Percentiles rank a stretch among this genome's conserved stretches.
These are phyloP conservation scores for Nakazawaea holstii DNA, from an alignment of 805 yeast genomes.

Conservation along the genomic window DNA sequence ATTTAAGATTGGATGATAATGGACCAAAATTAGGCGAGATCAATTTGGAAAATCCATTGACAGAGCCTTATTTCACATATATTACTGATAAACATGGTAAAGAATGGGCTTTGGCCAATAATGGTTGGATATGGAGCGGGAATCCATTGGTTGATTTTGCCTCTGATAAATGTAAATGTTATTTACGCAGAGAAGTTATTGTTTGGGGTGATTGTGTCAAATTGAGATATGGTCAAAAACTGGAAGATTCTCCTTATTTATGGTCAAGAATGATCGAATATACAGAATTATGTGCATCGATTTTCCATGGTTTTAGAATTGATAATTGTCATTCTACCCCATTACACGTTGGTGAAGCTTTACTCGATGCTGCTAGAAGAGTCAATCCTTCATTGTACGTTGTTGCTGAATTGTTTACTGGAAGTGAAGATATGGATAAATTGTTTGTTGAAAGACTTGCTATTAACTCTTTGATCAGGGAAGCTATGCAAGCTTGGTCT, in stretches of 20 bases:
- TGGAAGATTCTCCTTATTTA: constrained; percentile 79
- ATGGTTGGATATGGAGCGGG: constrained; percentile 99
- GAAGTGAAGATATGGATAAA: constrained; percentile 87
- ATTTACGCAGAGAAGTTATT: constrained; percentile 85
- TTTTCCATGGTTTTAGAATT: constrained; percentile 84
- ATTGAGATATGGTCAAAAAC: constrained; percentile 72
- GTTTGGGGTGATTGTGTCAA: constrained; percentile 98
- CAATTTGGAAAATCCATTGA: constrained; percentile 51
- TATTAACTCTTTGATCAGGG: constrained; percentile 83
- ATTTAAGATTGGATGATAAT: constrained; percentile 66
- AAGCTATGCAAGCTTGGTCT: constrained; percentile 96
- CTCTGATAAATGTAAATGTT: constrained; percentile 68
- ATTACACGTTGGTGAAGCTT: constrained; percentile 83
- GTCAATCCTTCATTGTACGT: constrained; percentile 84
- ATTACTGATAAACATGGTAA: constrained; percentile 48
- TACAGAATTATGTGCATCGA: constrained; percentile 60
- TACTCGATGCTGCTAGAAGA: constrained; percentile 81
- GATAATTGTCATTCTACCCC: constrained; percentile 98
- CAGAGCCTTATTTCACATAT: constrained; percentile 86
- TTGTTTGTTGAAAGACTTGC: constrained; percentile 88
- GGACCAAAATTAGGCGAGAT: constrained; percentile 81
- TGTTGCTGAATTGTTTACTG: constrained; percentile 91
- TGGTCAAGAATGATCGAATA: constrained; percentile 88
- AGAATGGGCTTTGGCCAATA: constrained; percentile 76
- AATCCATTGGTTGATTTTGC: constrained; percentile 94